phyloP scores from a whole-genome alignment of 2,329 filamentous ascomycete species.

The Dothideomycetes sp. region DNA sequence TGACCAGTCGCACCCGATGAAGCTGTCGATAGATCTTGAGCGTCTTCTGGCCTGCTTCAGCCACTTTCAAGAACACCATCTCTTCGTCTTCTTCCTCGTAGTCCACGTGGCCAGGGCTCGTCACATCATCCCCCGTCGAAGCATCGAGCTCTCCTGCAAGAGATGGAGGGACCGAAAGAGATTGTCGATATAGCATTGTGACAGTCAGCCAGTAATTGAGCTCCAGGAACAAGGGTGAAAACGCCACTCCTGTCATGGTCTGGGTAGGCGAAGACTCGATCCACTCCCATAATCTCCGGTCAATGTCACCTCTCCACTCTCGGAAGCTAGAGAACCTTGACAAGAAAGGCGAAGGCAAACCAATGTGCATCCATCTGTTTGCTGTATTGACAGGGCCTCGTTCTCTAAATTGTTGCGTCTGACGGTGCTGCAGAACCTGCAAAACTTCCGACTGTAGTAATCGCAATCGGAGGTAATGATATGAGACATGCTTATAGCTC shows the following conservation, averaged over 20 bases:
- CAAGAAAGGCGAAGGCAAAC: conserved; percentile 76
- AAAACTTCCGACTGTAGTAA: conserved; percentile 90
- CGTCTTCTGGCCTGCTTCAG: conserved; percentile 88
- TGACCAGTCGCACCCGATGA: conserved; percentile 79
- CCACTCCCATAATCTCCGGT: conserved; percentile 75
- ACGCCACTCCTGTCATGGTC: conserved; percentile 73
- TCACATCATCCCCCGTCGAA: conserved; percentile 45
- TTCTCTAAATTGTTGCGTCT: conserved; percentile 68
- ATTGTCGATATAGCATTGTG: conserved; percentile 94
- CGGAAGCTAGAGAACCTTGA: conserved; percentile 76
- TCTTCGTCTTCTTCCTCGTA: conserved; percentile 72
- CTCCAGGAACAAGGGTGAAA: conserved; percentile 82
- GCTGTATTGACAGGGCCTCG: conserved; percentile 49
- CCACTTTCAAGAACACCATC: conserved; percentile 84
- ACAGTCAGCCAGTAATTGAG: conserved; percentile 97
- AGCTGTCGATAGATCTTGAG: conserved; percentile 83
- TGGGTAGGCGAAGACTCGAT: conserved; percentile 71
- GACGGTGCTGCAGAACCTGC: conserved; percentile 86
- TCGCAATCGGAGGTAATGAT: conserved; percentile 85
- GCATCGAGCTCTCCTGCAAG: conserved; percentile 67
- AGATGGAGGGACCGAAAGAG: conserved; percentile 66
- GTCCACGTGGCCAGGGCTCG: conserved; percentile 45
- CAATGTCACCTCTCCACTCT: conserved; percentile 81
- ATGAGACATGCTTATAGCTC: conserved; percentile 82
- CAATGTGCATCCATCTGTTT: conserved; percentile 67